A percentile compares a stretch with the other conserved stretches of the same genome.
Conservation (phyloP, 2,329 filamentous ascomycete genomes). For the Gnomoniopsis smithogilvyi region DNA sequence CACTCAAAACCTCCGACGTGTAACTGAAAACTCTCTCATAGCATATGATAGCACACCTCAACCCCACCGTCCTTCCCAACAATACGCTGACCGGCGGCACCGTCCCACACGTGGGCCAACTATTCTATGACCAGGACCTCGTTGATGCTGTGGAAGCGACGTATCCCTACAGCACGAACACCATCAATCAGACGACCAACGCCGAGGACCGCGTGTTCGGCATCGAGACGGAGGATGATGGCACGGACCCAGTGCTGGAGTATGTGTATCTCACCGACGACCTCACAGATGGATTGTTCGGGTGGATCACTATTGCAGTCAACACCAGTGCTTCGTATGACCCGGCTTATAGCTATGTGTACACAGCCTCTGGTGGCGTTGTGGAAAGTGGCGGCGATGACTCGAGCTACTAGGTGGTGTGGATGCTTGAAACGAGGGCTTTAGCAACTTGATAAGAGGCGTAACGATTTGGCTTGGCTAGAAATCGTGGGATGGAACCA, state of each 20-base stretch:
- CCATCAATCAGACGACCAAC: constrained; percentile 22
- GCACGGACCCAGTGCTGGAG: constrained; percentile 27
- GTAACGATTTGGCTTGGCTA: too few species aligned
- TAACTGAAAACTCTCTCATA: too few species aligned
- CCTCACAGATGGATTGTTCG: constrained; percentile 25
- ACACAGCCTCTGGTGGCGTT: constrained; percentile 5
- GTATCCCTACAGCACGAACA: constrained; percentile 26
- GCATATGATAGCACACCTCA: constrained; percentile 34
- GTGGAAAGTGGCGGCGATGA: neutral
- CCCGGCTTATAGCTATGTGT: constrained; percentile 23
- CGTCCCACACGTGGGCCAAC: constrained; percentile 24
- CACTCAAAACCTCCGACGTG: too few species aligned
- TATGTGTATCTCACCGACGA: constrained; percentile 25
- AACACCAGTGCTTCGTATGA: constrained; percentile 20
- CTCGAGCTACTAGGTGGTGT: too few species aligned
- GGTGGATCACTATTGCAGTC: constrained; percentile 28
- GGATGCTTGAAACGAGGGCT: too few species aligned
- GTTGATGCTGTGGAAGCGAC: constrained; percentile 20
- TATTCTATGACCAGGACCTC: constrained; percentile 28
- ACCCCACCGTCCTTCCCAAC: neutral
- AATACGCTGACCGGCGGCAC: constrained; percentile 35
- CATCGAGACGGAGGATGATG: constrained; percentile 23
- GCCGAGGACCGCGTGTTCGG: constrained; percentile 25
- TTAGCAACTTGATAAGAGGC: too few species aligned
- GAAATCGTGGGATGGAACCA: too few species aligned